Conservation (phyloP, 768 basidiomycete genomes). For the Punctularia strigosozonata region DNA sequence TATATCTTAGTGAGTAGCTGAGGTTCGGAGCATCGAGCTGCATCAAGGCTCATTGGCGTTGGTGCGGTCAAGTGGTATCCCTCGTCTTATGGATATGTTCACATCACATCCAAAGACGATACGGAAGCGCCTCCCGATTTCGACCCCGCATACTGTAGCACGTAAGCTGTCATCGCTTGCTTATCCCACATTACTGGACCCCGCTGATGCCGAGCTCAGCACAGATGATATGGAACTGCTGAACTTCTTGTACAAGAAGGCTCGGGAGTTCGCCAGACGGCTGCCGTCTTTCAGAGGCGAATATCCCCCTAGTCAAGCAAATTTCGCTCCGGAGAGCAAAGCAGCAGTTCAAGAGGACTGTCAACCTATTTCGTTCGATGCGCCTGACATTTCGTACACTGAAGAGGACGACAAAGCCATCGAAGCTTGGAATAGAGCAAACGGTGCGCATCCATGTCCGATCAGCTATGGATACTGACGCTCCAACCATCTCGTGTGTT, state of each 20-base stretch:
- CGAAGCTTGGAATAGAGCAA: slow-evolving; percentile 14
- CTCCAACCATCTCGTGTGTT: background rate
- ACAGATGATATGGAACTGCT: slow-evolving; percentile 26
- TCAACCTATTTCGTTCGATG: slow-evolving; percentile 13
- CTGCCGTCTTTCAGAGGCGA: slow-evolving; percentile 31
- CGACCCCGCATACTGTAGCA: slow-evolving; percentile 30
- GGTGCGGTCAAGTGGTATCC: slow-evolving; percentile 27
- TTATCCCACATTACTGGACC: background rate
- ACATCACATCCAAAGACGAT: slow-evolving; percentile 31
- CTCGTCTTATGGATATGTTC: slow-evolving; percentile 32
- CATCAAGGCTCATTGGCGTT: no score
- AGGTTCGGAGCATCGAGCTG: background rate
- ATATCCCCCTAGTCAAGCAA: slow-evolving; percentile 14
- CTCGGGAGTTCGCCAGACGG: slow-evolving; percentile 42
- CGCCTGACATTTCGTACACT: slow-evolving; percentile 21
- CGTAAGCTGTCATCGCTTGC: slow-evolving; percentile 19
- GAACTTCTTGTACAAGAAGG: slow-evolving; percentile 42
- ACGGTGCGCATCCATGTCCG: slow-evolving; percentile 9
- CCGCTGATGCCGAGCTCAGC: slow-evolving; percentile 7
- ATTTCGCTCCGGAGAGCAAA: slow-evolving; percentile 17
- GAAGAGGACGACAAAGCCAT: slow-evolving; percentile 23
- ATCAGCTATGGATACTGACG: no score
- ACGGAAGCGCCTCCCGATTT: slow-evolving; percentile 30
- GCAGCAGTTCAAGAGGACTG: slow-evolving; percentile 14
- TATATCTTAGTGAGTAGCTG: slow-evolving; percentile 21